Evolutionary conservation across 1,139 yeast species (phyloP).

Genomic region (Yamadazyma mexicana): DNA sequence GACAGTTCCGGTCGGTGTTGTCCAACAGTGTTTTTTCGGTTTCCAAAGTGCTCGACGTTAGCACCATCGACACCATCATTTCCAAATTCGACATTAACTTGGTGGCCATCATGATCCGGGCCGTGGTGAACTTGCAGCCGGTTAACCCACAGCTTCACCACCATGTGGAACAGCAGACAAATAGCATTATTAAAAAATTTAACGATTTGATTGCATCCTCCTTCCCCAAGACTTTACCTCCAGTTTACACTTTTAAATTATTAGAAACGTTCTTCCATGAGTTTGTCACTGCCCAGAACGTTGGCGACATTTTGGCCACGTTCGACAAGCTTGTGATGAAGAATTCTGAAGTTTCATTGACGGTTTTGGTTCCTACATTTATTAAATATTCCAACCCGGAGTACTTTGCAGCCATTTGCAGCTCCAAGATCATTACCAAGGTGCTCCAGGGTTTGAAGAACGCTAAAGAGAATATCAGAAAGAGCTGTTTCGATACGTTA

Average conservation of each 20-base stretch:
- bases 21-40: slow-evolving; percentile 35
- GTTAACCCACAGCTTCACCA: slow-evolving; percentile 38
- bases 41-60: slow-evolving; percentile 18
- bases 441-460: slow-evolving; percentile 70
- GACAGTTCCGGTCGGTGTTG: slow-evolving; percentile 47
- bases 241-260: slow-evolving; percentile 10
- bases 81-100: slow-evolving; percentile 12
- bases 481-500: slow-evolving; percentile 50
- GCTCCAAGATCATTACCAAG: slow-evolving; percentile 56
- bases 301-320: slow-evolving; percentile 46
- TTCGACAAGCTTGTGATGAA: slow-evolving; percentile 78
- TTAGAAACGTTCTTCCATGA: slow-evolving; percentile 12
- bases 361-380: slow-evolving; percentile 50
- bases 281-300: slow-evolving; percentile 32
- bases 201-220: slow-evolving; percentile 7
- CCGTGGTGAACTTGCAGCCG: slow-evolving; percentile 39
- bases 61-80: slow-evolving; percentile 14
- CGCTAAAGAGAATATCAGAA: slow-evolving; percentile 63
- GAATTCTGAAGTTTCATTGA: slow-evolving; percentile 74
- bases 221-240: slow-evolving; percentile 13
- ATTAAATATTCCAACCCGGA: slow-evolving; percentile 33
- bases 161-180: slow-evolving; percentile 20
- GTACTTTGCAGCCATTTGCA: slow-evolving; percentile 16
- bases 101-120: slow-evolving; percentile 43
- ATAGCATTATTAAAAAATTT: slow-evolving; percentile 15